Conservation (phyloP, 2,329 filamentous ascomycete genomes). For the Furcasterigmium furcatum region DNA sequence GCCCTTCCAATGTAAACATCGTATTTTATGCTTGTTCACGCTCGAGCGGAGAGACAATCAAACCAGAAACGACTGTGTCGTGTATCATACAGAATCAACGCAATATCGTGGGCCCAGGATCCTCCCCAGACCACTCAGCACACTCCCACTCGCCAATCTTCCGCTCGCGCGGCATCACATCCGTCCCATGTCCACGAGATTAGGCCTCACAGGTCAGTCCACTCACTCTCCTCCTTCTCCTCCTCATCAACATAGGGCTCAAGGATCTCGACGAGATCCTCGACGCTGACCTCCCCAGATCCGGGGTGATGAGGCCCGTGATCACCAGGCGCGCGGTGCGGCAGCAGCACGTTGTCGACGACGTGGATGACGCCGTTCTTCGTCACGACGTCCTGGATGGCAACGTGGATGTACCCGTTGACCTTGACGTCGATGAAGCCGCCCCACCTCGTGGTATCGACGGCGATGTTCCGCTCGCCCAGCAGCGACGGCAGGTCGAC, state of each 20-base stretch:
- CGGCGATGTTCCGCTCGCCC: slow-evolving; percentile 58
- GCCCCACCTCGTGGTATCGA: slow-evolving; percentile 69
- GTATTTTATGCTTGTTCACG: too few species aligned
- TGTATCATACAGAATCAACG: too few species aligned
- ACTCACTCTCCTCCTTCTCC: slow-evolving; percentile 4
- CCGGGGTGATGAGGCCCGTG: slow-evolving; percentile 24
- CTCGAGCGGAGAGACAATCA: too few species aligned
- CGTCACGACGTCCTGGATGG: slow-evolving; percentile 66
- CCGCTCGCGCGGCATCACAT: too few species aligned
- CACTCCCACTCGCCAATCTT: too few species aligned
- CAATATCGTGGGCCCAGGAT: too few species aligned
- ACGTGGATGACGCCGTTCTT: slow-evolving; percentile 83
- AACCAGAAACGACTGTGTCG: too few species aligned
- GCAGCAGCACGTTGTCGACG: slow-evolving; percentile 69
- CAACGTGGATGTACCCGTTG: slow-evolving; percentile 68
- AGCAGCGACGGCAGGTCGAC: slow-evolving; percentile 73
- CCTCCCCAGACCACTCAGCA: too few species aligned
- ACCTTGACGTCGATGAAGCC: slow-evolving; percentile 69
- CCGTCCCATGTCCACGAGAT: too few species aligned
- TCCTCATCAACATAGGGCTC: slow-evolving; percentile 37
- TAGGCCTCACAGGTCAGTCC: slow-evolving; percentile 11
- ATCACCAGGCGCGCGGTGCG: slow-evolving; percentile 52
- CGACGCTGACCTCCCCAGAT: slow-evolving; percentile 37
- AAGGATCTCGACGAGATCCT: slow-evolving; percentile 58
- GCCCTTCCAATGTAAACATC: too few species aligned